Base-by-base conservation (phyloP, 805 yeast genomes). In the Kuraishia hungarica region DNA sequence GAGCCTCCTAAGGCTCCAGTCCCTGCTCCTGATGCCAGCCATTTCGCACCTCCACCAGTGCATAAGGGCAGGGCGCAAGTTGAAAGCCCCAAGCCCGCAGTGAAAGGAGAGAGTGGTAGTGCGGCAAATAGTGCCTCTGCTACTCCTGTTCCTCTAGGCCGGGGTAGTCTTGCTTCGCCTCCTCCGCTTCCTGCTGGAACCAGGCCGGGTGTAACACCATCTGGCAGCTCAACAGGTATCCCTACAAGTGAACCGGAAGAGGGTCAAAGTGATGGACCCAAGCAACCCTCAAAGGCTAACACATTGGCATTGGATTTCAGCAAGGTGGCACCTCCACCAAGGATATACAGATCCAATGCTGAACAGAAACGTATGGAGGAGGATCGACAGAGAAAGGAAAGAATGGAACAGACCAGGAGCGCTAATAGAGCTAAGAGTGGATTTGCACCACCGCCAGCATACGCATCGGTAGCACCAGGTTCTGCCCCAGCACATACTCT, bases 301-400 rank as follows among this genome's bases (percentile, higher is more conserved):
- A 54, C 67, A 19, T 60, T 66, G 63, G 74, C 72, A 3, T 64
- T 75, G 47, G 77, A 76, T 58, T 57, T 68, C 13, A 59, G 64
- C 39, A 70, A 68, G 35, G 67, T 69, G 56, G 81, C 81, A 2
- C 81, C 81, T 7, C 80, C 80, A 1, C 82, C 82, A 2, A 69
- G 64, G 54, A 72, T 74, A 2, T 62, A 58, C 52, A 59, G 64
- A 48, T 60, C 58, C 15, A 56, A 56, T 20, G 66, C 62, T 2
- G 72, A 68, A 49, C 55, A 55, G 35, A 51, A 56, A 19, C 63
- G 61, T n/a, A 48, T 55, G 3, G 64, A 62, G 48, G 60, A 57
- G 50, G 63, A 67, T 10, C 58, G 57, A 43, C 66, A 62, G 7
- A 61, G 61, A 43, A 63, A 62, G 52, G 26, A 43, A 1, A 57